Base-by-base conservation (phyloP, 2,329 filamentous ascomycete species). In the Annulohypoxylon truncatum region DNA sequence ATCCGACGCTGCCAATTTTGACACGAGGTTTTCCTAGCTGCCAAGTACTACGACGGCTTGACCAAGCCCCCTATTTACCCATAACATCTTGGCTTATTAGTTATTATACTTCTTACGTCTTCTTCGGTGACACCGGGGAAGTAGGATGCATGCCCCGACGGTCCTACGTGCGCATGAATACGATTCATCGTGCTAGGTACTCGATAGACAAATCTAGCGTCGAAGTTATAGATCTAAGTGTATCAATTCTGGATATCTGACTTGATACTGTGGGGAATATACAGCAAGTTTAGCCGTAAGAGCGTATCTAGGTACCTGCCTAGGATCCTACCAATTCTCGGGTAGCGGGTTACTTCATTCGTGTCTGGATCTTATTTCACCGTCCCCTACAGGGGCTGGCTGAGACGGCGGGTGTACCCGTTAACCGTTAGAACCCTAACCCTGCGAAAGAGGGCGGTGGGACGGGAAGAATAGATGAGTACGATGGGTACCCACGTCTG, bases 361-460 rank as follows among this genome's bases (percentile, higher is more conserved):
- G n/a, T 38, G 18, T 38, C 35, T 44, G 22, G 20, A 28, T 48
- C 18, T 20, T 15, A 24, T 7, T 24, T 33, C 20, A 12, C 18
- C 12, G 31, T 28, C 29, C 10, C 10, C 1, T 12, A 20, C n/a
- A 20, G 38, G 29, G 48, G 47, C 18, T 38, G 18, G 38, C 18
- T 58, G 24, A 59, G 55, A 48, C 44, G 26, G 38, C 22, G 57
- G 63, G 63, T 58, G 9, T 29, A 58, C 57, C 63, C 63, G 63
- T 61, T 35, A 26, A 42, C 63, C 52, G 47, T 61, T 61, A 48
- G 35, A 63, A 31, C 10, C 46, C 44, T 42, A 46, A 38, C 51
- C 53, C n/a, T 31, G 20, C 20, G 31, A 28, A 15, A 10, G 20
- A 38, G 47, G 31, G 26, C 22, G 38, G 20, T 24, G 35, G 28